Evolutionary conservation across 441 rosid species (phyloP), one percentile per base, ranked within the genome.

Genomic region (Bocquillonia castaneifolia): DNA sequence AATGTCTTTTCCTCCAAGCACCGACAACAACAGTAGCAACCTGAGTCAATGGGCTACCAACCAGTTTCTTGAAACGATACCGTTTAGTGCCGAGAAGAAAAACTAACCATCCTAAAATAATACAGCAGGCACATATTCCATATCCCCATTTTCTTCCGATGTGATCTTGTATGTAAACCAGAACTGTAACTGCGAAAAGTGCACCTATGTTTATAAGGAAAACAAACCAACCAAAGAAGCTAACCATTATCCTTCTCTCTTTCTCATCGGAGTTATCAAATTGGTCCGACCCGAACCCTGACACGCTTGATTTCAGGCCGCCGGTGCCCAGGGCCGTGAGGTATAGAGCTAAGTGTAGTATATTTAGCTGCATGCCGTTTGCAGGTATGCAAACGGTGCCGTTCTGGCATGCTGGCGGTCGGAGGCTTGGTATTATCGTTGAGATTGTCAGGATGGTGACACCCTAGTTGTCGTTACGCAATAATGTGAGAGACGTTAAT

Each of bases 221-320:
- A 82, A 88, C 85, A 83, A 93, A 93, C 72, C 96, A 81, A 77
- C 81, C 83, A 84, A 93, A 93, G 87, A 93, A 93, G 72, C 68
- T 84, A 32, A 86, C 77, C 98, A 90, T 90, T 25, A 88, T 92
- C 52, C 92, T 70, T 72, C 84, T 90, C 73, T 93, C 98, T 76
- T 83, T 87, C 31, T 84, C 81, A 70, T 93, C 91, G 39, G 83
- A 87, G 50, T 87, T 92, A 59, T 93, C 92, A 67, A 93, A 93
- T 50, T 90, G 97, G 63, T 93, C 98, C 0, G 96, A 84, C 52
- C 97, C 98, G 32, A 93, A 93, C 32, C 96, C 98, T 1, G 98
- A 93, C 34, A 93, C 86, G 58, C 96, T 93, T 20, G 98, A 93
- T 79, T 93, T 93, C 3, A 93, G 83, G 53, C 97, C 98, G 48